Evolutionary conservation across 441 rosid genomes (phyloP).

Genomic region (Gossypium aridum): DNA sequence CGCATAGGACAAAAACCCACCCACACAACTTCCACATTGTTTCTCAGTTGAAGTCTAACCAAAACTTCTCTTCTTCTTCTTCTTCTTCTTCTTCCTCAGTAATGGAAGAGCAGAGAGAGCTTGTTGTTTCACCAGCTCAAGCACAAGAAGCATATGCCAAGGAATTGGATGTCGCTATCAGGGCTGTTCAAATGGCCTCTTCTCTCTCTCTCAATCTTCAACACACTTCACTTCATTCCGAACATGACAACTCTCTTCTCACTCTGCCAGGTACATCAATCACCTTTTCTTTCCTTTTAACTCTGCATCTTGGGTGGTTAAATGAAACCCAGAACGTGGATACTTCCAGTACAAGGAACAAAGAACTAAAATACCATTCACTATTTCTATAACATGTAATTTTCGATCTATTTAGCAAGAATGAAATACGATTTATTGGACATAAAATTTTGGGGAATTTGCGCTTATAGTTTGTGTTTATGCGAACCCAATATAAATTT

Average conservation of each 20-base stretch:
- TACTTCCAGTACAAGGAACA: no score
- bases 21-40: slow-evolving; percentile 9
- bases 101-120: slow-evolving; percentile 27
- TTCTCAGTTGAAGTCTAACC: slow-evolving; percentile 24
- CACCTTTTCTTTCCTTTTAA: not conserved
- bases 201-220: slow-evolving; percentile 55
- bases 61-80: slow-evolving; percentile 25
- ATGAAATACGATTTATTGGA: no score
- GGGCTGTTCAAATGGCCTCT: slow-evolving; percentile 60
- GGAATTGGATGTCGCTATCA: slow-evolving; percentile 55
- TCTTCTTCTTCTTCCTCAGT: slow-evolving; percentile 3
- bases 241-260: slow-evolving; percentile 56
- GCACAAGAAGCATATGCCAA: slow-evolving; percentile 22
- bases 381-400: no score
- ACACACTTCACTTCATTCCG: slow-evolving; percentile 37
- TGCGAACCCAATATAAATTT: no score
- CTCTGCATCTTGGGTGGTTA: not conserved
- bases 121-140: slow-evolving; percentile 9
- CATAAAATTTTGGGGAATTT: no score
- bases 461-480: no score
- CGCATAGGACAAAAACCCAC: not conserved
- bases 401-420: no score
- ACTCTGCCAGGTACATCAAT: slow-evolving; percentile 47
- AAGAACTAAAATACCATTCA: no score
- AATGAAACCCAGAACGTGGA: no score